A percentile compares a stretch with the other conserved stretches of the same genome.
Evolutionary conservation across 352 stramenopile genomes (phyloP).

Genomic region (Phytophthora sp.): DNA sequence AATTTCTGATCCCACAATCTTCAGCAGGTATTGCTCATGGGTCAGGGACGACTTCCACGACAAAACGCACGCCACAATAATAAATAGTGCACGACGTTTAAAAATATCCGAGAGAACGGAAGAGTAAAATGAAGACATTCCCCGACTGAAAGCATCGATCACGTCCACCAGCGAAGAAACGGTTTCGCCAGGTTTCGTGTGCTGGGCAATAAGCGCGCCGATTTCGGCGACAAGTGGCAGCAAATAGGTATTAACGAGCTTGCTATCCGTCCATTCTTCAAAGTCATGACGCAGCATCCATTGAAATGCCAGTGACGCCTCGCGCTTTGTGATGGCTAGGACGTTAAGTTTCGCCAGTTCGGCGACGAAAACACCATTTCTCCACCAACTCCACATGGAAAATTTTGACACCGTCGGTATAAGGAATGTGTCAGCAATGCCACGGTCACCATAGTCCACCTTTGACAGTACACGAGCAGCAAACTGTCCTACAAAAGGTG

Average conservation of each 20-base stretch:
- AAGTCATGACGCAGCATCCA: conserved; percentile 47
- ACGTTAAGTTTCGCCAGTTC: conserved; percentile 28
- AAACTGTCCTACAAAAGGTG: conserved; percentile 34
- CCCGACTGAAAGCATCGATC: conserved; percentile 36
- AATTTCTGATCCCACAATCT: neutral
- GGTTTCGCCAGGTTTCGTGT: conserved; percentile 29
- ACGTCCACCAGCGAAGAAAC: conserved; percentile 43
- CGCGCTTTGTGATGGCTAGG: conserved; percentile 26
- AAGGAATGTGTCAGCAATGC: conserved; percentile 24
- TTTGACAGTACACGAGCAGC: conserved; percentile 34
- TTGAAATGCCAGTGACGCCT: conserved; percentile 37
- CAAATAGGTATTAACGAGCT: conserved; percentile 19
- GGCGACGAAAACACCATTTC: conserved; percentile 34
- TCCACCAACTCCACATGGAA: conserved; percentile 46
- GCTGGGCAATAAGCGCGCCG: conserved; percentile 26
- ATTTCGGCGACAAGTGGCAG: conserved; percentile 29
- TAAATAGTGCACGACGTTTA: conserved; percentile 36
- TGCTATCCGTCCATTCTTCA: conserved; percentile 34
- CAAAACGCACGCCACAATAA: conserved; percentile 28
- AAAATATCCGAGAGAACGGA: conserved; percentile 9
- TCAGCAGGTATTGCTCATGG: conserved; percentile 34
- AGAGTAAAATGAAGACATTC: conserved; percentile 20
- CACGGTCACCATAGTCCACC: conserved; percentile 28
- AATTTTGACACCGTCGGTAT: neutral
- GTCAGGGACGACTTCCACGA: conserved; percentile 29